Conservation (phyloP, 2,329 filamentous ascomycete species). For the Colletotrichum eleusines region DNA sequence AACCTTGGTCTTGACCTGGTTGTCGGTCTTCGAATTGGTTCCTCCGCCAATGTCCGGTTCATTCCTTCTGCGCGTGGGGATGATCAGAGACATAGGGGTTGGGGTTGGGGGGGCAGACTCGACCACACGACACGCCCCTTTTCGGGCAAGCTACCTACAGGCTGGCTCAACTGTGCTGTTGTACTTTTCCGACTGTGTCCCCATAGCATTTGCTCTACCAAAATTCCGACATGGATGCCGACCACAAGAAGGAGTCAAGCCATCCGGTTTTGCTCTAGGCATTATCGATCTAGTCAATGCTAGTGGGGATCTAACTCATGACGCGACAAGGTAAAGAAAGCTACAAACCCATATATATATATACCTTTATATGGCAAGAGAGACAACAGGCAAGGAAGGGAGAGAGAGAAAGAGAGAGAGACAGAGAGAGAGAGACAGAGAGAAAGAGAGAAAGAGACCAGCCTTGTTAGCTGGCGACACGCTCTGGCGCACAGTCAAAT, state of each 20-base stretch:
- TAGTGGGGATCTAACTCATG: conserved; percentile 1
- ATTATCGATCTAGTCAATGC: conserved; percentile 8
- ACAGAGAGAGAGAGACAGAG: conserved; percentile 5
- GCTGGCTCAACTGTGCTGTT: conserved; percentile 16
- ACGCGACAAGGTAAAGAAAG: conserved; percentile 2
- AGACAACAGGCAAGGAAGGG: conserved; percentile 37
- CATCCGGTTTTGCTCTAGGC: conserved; percentile 18
- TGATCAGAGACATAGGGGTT: conserved; percentile 36
- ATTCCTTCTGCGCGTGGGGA: conserved; percentile 36
- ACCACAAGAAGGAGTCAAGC: conserved; percentile 4
- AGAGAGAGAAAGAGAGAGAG: not conserved
- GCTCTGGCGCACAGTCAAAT: conserved; percentile 36
- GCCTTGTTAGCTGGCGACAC: conserved; percentile 32
- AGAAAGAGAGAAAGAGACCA: conserved; percentile 23
- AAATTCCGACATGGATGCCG: not conserved
- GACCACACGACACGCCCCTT: conserved; percentile 1
- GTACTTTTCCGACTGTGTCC: conserved; percentile 17
- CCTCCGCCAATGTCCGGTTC: conserved; percentile 24
- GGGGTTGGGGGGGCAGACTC: not conserved
- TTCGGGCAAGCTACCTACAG: conserved; percentile 7
- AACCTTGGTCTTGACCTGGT: conserved; percentile 27
- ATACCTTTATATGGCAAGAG: not conserved
- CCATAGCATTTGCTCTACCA: conserved; percentile 12
- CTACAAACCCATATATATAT: conserved; percentile 8
- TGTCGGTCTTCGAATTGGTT: not conserved